phyloP scores from a whole-genome alignment of 768 basidiomycete genomes.

The Suillus variegatus region DNA sequence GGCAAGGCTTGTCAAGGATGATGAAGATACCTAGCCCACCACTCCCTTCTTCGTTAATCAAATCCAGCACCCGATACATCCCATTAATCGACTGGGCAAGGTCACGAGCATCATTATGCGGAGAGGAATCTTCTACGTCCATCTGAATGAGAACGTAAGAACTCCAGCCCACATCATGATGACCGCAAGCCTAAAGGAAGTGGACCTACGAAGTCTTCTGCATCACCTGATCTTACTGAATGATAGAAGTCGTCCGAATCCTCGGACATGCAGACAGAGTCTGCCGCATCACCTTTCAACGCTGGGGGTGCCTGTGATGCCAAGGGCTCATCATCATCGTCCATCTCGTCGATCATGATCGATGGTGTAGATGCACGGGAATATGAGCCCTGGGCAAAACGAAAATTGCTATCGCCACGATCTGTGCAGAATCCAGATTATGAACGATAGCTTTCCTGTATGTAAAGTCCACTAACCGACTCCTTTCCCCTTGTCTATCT shows the following conservation, averaged over 20 bases:
- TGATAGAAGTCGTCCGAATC: conserved; percentile 4
- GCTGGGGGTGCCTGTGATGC: neutral
- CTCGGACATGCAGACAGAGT: neutral
- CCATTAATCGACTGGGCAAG: conserved; percentile 38
- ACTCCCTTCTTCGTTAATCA: conserved; percentile 51
- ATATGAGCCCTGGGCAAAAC: conserved; percentile 7
- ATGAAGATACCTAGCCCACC: conserved; percentile 49
- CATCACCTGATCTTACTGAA: neutral
- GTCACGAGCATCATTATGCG: conserved; percentile 20
- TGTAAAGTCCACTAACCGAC: neutral
- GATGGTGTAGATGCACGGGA: conserved; percentile 1
- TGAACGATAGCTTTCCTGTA: neutral
- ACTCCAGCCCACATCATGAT: conserved; percentile 4
- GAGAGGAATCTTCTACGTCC: conserved; percentile 14
- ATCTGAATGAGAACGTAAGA: conserved; percentile 18
- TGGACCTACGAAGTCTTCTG: neutral
- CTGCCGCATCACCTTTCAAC: neutral
- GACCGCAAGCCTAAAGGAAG: neutral
- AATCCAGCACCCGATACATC: conserved; percentile 55
- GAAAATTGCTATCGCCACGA: neutral
- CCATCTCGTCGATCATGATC: neutral
- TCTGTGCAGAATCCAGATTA: neutral
- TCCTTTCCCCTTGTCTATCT: neutral
- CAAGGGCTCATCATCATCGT: conserved; percentile 7
- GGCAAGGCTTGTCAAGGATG: neutral